Evolutionary conservation across 1,284 basidiomycete species (phyloP).

Genomic region (Porogramme epimiltina): DNA sequence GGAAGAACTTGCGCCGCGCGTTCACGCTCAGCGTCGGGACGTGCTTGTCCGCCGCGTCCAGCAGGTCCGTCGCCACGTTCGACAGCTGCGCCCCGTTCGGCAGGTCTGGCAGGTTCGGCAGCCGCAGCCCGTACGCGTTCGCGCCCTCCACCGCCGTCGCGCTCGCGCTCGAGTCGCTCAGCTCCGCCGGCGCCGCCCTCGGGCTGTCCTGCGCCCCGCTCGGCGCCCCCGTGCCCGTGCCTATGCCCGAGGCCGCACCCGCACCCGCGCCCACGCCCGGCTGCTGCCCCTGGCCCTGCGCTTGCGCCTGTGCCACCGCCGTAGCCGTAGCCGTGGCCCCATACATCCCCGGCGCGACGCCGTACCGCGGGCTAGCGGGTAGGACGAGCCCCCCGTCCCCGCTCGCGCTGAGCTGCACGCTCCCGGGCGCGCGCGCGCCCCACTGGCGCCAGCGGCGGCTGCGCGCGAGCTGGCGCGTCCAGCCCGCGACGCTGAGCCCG

Average conservation of each 20-base stretch:
- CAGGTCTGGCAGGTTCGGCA: constrained; percentile 50
- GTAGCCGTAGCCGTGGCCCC: constrained; percentile 9
- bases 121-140: constrained; percentile 46
- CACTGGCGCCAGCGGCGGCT: constrained; percentile 66
- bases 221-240: not conserved
- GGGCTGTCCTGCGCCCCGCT: constrained; percentile 1
- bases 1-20: constrained; percentile 97
- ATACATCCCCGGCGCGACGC: constrained; percentile 5
- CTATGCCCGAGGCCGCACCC: not conserved
- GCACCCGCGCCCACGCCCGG: not conserved
- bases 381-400: constrained; percentile 13
- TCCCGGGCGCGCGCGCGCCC: constrained; percentile 30
- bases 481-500: constrained; percentile 85
- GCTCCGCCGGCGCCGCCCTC: constrained; percentile 6
- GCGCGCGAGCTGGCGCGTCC: constrained; percentile 86
- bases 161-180: constrained; percentile 29
- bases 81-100: constrained; percentile 44
- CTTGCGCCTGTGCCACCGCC: constrained; percentile 1
- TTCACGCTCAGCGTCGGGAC: constrained; percentile 92
- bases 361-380: constrained; percentile 17
- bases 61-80: constrained; percentile 75
- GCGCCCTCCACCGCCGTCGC: constrained; percentile 25
- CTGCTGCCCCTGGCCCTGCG: not conserved
- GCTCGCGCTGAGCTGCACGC: constrained; percentile 6
- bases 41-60: constrained; percentile 86